Base-by-base conservation (phyloP, 2,329 filamentous ascomycete genomes). In the Exophiala alcalophila region DNA sequence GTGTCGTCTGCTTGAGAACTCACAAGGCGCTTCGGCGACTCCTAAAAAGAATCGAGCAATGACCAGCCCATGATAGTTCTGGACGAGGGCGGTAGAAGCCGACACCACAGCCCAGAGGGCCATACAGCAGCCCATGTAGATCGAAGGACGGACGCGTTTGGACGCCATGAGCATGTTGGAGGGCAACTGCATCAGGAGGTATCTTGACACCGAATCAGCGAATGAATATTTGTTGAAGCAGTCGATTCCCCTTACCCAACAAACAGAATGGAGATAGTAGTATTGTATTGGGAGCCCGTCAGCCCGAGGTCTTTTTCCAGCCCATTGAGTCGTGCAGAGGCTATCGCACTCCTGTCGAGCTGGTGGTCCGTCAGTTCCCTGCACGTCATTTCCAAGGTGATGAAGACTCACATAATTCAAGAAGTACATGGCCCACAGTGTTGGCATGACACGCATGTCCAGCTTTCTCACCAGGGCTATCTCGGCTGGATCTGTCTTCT, bases 161-260 rank as follows among this genome's bases (percentile, higher is more conserved):
- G 35, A 39, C 4, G 44, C 24, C 2, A 81, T 61, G 0, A 78
- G 54, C 43, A 81, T 65, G 47, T 82, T 83, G 0, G 76, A 80
- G 0, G 78, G 79, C 0, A 82, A 61, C 56, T 82, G 77, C 71
- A 81, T 80, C 9, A 80, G 60, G 1, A 81, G 18, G 27, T 47
- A 47, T 19, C 41, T 40, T n/a, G 14, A n/a, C 18, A 9, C 11
- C 8, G 4, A 5, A 12, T 40, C 27, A 30, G 37, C 27, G 7
- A 15, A 21, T 18, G n/a, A 29, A 23, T 32, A 18, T 9, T 11
- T 20, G 3, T 12, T 10, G 5, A 30, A 31, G 37, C 24, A 8
- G 18, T 14, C 21, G 9, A 24, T 8, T 21, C 4, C 8, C 18
- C 72, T 60, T 81, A 81, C 30, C 54, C 54, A 20, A 58, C 56